A percentile compares a stretch with the other conserved stretches of the same genome.
These are phyloP conservation scores for Fusarium sp. DNA, from an alignment of 2,329 filamentous ascomycete genomes.

Conservation along the genomic window DNA sequence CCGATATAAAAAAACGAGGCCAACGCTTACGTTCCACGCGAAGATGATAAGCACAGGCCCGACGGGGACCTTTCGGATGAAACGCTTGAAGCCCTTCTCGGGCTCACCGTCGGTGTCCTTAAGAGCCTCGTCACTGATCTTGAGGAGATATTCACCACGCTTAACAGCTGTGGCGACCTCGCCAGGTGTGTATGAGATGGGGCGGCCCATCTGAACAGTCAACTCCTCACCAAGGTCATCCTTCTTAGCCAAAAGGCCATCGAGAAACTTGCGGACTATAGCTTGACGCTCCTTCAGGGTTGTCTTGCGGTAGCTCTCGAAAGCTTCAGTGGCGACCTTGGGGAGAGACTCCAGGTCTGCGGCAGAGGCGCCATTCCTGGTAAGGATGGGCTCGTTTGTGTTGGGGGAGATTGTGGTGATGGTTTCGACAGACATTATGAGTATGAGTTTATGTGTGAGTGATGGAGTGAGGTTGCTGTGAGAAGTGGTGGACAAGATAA, in stretches of 20 bases:
- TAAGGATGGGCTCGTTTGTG: slow-evolving; percentile 87
- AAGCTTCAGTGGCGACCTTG: slow-evolving; percentile 78
- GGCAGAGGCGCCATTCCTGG: slow-evolving; percentile 79
- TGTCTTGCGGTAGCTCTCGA: slow-evolving; percentile 81
- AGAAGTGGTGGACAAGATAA: slow-evolving; percentile 11
- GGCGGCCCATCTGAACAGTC: slow-evolving; percentile 94
- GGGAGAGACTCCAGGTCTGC: slow-evolving; percentile 80
- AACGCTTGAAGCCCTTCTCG: slow-evolving; percentile 90
- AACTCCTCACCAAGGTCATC: slow-evolving; percentile 87
- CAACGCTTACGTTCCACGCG: slow-evolving; percentile 87
- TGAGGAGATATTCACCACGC: slow-evolving; percentile 86
- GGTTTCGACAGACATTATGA: slow-evolving; percentile 71
- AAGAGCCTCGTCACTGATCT: slow-evolving; percentile 83
- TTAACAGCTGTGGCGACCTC: slow-evolving; percentile 89
- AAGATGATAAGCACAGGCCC: slow-evolving; percentile 92
- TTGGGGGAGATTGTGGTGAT: slow-evolving; percentile 88
- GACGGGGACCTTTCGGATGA: slow-evolving; percentile 88
- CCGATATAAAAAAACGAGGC: slow-evolving; percentile 2
- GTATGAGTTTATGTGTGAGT: slow-evolving; percentile 11
- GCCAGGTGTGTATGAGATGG: slow-evolving; percentile 86
- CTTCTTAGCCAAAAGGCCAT: slow-evolving; percentile 76
- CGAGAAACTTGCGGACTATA: slow-evolving; percentile 84
- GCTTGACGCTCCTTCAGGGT: slow-evolving; percentile 80
- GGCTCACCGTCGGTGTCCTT: slow-evolving; percentile 84
- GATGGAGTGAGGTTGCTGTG: slow-evolving; percentile 12